A percentile compares a stretch with the other conserved stretches of the same genome.
Evolutionary conservation across 371 early-diverging fungal genomes (phyloP).

Genomic region (Polyrhizophydium stewartii): DNA sequence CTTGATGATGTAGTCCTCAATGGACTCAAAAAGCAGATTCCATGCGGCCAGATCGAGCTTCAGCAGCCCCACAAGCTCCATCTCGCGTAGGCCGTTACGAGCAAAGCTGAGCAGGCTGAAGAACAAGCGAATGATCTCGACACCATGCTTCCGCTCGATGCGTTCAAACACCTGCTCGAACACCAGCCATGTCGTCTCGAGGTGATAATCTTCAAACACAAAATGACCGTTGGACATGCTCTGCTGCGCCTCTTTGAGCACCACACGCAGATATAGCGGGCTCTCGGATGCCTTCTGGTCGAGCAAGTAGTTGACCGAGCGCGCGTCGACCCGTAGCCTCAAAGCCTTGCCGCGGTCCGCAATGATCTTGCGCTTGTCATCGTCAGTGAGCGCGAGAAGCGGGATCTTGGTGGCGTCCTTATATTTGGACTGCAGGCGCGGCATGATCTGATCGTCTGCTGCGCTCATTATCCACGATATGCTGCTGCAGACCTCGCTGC

Average conservation of each 20-base stretch:
- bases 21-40: constrained; percentile 10
- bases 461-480: constrained; percentile 13
- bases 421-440: background rate
- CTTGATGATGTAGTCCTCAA: constrained; percentile 5
- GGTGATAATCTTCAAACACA: background rate
- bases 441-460: background rate
- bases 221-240: background rate
- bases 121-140: background rate
- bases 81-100: constrained; percentile 10
- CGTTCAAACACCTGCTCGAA: constrained; percentile 6
- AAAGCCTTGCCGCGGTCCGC: background rate
- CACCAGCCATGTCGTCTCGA: constrained; percentile 1
- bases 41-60: constrained; percentile 5
- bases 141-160: constrained; percentile 6
- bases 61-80: constrained; percentile 7
- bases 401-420: background rate
- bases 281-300: background rate
- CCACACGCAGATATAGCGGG: constrained; percentile 3
- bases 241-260: constrained; percentile 4
- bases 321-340: background rate
- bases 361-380: constrained; percentile 7
- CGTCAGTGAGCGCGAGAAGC: background rate
- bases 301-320: background rate
- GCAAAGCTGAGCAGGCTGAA: constrained; percentile 3
- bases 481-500: background rate